phyloP scores from a whole-genome alignment of 2,329 filamentous ascomycete species.

The Graphiopsis chlorocephala region DNA sequence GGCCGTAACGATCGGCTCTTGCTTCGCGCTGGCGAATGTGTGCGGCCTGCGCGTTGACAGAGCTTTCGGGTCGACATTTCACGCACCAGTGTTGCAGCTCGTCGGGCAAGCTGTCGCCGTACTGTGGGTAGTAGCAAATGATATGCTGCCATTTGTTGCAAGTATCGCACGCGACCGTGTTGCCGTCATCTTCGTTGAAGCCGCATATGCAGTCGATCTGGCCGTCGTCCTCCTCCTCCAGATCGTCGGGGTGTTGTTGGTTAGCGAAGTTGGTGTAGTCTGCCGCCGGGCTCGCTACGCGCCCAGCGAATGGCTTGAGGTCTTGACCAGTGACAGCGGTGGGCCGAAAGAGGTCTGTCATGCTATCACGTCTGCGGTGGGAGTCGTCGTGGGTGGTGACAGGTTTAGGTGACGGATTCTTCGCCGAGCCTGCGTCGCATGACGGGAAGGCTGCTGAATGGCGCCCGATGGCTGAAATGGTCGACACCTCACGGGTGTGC shows the following conservation, averaged over 20 bases:
- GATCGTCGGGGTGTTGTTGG: conserved; percentile 3
- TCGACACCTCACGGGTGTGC: conserved; percentile 14
- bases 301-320: conserved; percentile 17
- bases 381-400: conserved; percentile 23
- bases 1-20: conserved; percentile 48
- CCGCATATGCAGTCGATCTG: conserved; percentile 98
- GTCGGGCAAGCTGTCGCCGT: conserved; percentile 62
- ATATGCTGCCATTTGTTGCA: conserved; percentile 99
- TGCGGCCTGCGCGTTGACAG: conserved; percentile 70
- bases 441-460: conserved; percentile 26
- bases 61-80: conserved; percentile 73
- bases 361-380: conserved; percentile 36
- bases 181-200: conserved; percentile 92
- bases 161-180: conserved; percentile 91
- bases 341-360: conserved; percentile 36
- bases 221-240: conserved; percentile 67
- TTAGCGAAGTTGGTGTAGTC: conserved; percentile 3
- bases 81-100: conserved; percentile 72
- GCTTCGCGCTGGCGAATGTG: conserved; percentile 44
- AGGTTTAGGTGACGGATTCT: conserved; percentile 31
- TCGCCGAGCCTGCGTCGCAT: conserved; percentile 35
- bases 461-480: conserved; percentile 15
- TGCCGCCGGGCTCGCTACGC: conserved; percentile 1
- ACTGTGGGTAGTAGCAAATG: conserved; percentile 86
- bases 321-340: conserved; percentile 34